These are phyloP conservation scores for Sporothrix globosa DNA, from an alignment of 2,329 filamentous ascomycete species.

Conservation along the genomic window DNA sequence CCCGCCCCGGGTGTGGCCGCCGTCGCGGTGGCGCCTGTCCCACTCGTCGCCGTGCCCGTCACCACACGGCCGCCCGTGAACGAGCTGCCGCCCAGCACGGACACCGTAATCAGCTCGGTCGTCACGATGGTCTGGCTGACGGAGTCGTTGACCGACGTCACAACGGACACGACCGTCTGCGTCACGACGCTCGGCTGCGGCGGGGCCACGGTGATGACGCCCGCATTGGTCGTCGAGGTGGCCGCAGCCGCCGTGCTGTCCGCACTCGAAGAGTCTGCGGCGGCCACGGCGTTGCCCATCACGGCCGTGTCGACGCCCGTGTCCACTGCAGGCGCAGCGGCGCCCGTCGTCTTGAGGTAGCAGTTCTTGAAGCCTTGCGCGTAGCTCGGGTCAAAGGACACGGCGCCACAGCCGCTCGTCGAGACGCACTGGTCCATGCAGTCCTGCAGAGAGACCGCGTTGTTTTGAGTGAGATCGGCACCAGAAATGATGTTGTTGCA, in stretches of 20 bases:
- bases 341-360: constrained; percentile 39
- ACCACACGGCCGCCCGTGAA: not conserved
- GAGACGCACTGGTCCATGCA: constrained; percentile 40
- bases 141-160: constrained; percentile 26
- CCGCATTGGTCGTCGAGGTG: not conserved
- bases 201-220: constrained; percentile 17
- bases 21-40: not conserved
- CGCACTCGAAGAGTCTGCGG: not conserved
- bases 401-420: constrained; percentile 39
- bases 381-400: constrained; percentile 40
- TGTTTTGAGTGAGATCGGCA: constrained; percentile 40
- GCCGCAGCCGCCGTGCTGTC: constrained; percentile 5
- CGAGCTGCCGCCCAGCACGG: not conserved
- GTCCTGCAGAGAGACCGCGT: constrained; percentile 40
- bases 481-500: constrained; percentile 41
- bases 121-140: constrained; percentile 26
- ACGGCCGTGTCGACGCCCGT: constrained; percentile 32
- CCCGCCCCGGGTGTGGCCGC: not conserved
- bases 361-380: constrained; percentile 43
- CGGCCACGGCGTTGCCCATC: constrained; percentile 27
- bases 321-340: constrained; percentile 17
- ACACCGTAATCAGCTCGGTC: constrained; percentile 35
- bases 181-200: constrained; percentile 27
- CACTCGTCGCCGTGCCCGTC: not conserved
- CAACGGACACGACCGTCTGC: constrained; percentile 25